Evolutionary conservation across 495 filamentous ascomycete species (phyloP), one percentile per base, ranked within the genome.

Genomic region (Aspergillus carlsbadensis): DNA sequence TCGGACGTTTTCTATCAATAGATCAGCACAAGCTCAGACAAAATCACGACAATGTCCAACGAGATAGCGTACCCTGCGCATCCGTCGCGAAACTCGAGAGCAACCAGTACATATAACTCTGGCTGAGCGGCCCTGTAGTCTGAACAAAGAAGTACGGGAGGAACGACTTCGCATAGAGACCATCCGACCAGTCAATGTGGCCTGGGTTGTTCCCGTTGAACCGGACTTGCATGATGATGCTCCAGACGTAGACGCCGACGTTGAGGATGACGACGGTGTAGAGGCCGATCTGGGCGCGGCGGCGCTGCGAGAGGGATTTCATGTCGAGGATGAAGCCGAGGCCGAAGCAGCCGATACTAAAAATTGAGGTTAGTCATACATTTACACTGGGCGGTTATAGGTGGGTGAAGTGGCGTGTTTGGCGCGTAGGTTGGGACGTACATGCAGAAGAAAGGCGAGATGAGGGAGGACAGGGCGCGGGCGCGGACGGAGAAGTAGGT

Each of bases 371-470:
- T 24, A 6, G 2, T 18, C 11, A 17, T n/a, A n/a, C n/a, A n/a
- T n/a, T n/a, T n/a, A 14, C 18, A 22, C 1, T 24, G 17, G 20
- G 11, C 3, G 18, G 18, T 5, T 45, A 35, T 1, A 3, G 10
- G 7, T 4, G 35, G 33, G 1, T 5, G 13, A 35, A 0, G 13
- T n/a, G 15, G 50, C 13, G 42, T 22, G 21, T 11, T 41, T 22
- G n/a, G 21, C 3, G 52, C 64, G 41, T 58, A 31, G 21, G n/a
- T 41, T 22, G n/a, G 21, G 8, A 55, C 64, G 41, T 58, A 69
- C 66, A 69, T 65, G 66, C 66, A 69, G 54, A 69, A 69, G 46
- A 69, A 67, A 2, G 66, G 66, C 13, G 66, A 69, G 17, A 69
- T 52, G 2, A 69, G 56, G n/a, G 66, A 69, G 1, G 66, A 69